A percentile compares a stretch with the other conserved stretches of the same genome.
phyloP scores from a whole-genome alignment of 1,139 yeast species.

The Ogataea hybrid region DNA sequence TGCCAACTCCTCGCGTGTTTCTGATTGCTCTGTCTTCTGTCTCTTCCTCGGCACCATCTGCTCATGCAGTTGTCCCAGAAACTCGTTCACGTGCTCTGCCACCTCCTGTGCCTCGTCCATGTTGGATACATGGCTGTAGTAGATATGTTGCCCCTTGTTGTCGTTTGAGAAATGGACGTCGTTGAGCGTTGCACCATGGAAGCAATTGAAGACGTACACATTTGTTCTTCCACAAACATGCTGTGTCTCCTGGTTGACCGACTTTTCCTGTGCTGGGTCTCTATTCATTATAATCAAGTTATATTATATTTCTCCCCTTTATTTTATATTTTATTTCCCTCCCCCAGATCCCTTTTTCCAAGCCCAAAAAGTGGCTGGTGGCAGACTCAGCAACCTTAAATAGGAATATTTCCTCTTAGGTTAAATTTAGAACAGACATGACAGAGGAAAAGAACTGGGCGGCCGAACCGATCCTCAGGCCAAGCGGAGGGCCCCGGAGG shows the following conservation, averaged over 20 bases:
- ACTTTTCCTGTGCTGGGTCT: not conserved
- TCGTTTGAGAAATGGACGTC: conserved; percentile 6
- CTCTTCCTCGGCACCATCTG: not conserved
- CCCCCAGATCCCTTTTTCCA: not conserved
- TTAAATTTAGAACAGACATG: conserved; percentile 5
- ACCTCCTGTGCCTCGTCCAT: not conserved
- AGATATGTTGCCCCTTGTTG: not conserved
- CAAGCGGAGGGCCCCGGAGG: not conserved
- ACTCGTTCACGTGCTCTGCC: not conserved
- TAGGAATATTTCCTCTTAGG: conserved; percentile 6
- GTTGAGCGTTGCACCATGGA: conserved; percentile 8
- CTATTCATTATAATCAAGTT: too few relatives aligned
- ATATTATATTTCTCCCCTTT: too few relatives aligned
- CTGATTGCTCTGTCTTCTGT: not conserved
- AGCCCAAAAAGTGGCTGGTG: conserved; percentile 3
- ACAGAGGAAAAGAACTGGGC: conserved; percentile 6
- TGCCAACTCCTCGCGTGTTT: not conserved
- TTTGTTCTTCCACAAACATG: not conserved
- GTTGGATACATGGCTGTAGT: not conserved
- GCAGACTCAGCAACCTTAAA: conserved; percentile 1
- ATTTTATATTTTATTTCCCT: too few relatives aligned
- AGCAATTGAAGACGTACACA: conserved; percentile 8
- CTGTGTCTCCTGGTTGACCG: not conserved
- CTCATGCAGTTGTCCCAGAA: not conserved
- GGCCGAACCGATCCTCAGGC: conserved; percentile 1